Percentiles rank a stretch among this genome's conserved stretches.
phyloP scores from a whole-genome alignment of 2,329 filamentous ascomycete genomes.

The Neofusicoccum umdonicola region DNA sequence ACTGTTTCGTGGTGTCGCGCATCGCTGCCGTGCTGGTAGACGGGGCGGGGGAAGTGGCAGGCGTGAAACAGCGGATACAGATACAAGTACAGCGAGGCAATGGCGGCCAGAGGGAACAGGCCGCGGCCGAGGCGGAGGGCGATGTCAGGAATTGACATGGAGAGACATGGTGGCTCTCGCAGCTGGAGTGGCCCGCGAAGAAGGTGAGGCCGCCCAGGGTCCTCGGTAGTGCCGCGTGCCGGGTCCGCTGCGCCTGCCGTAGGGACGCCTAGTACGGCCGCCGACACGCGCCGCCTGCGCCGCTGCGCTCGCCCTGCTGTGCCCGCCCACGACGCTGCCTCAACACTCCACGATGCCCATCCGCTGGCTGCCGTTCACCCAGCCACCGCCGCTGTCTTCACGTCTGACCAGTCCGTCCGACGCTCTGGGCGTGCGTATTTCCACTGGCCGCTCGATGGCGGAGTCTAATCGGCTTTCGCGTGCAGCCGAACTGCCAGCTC shows the following conservation, averaged over 20 bases:
- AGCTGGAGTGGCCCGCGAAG: neutral
- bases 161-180: constrained; percentile 26
- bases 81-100: constrained; percentile 77
- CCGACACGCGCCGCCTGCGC: neutral
- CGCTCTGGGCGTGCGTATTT: no score
- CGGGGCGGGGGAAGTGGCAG: constrained; percentile 69
- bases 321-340: no score
- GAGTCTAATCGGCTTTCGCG: no score
- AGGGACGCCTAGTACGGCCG: neutral
- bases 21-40: constrained; percentile 25
- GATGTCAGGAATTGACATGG: constrained; percentile 51
- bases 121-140: constrained; percentile 47
- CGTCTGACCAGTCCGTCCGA: no score
- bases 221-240: neutral
- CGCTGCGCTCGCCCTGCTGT: neutral
- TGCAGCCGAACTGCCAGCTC: no score
- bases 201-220: neutral
- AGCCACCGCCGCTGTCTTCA: no score
- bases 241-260: neutral
- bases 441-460: no score
- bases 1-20: constrained; percentile 16
- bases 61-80: constrained; percentile 77
- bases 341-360: no score
- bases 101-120: constrained; percentile 64
- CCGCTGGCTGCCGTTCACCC: no score